These are phyloP conservation scores for Ophiostoma sp. DNA, from an alignment of 2,329 filamentous ascomycete species.

Conservation along the genomic window DNA sequence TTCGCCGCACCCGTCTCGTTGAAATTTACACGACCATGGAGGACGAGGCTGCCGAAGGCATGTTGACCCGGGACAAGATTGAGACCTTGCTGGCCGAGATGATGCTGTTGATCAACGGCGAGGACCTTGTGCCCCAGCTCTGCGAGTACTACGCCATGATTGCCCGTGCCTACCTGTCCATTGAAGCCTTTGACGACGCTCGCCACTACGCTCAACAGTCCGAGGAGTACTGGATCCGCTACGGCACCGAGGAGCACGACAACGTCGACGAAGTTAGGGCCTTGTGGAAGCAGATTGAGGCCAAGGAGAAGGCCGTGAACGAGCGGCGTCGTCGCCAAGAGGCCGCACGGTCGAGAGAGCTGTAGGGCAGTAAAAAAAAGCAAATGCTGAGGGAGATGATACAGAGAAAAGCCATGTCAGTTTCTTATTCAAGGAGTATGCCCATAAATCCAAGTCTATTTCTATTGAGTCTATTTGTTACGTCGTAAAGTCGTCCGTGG, in stretches of 20 bases:
- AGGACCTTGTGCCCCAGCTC: conserved; percentile 34
- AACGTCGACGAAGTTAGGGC: conserved; percentile 25
- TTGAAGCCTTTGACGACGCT: conserved; percentile 21
- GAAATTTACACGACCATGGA: conserved; percentile 31
- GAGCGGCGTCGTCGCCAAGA: not conserved
- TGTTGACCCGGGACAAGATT: conserved; percentile 16
- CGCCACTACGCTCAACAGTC: conserved; percentile 26
- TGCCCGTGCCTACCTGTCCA: conserved; percentile 31
- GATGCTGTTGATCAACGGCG: conserved; percentile 31
- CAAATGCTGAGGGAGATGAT: not conserved
- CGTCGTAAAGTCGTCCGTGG: not conserved
- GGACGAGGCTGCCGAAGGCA: conserved; percentile 22
- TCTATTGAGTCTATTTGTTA: not conserved
- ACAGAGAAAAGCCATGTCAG: not conserved
- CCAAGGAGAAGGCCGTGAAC: not conserved
- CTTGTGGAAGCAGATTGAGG: conserved; percentile 25
- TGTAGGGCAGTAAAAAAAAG: not conserved
- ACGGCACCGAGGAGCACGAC: conserved; percentile 29
- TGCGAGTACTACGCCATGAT: conserved; percentile 34
- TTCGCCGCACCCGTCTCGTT: conserved; percentile 33
- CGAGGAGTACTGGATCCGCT: conserved; percentile 27
- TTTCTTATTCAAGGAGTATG: not conserved
- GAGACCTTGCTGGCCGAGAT: conserved; percentile 31
- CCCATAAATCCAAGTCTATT: too few relatives aligned
- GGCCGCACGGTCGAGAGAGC: not conserved